phyloP scores from a whole-genome alignment of 192 early-diverging fungal genomes.

The Backusella psychrophila region DNA sequence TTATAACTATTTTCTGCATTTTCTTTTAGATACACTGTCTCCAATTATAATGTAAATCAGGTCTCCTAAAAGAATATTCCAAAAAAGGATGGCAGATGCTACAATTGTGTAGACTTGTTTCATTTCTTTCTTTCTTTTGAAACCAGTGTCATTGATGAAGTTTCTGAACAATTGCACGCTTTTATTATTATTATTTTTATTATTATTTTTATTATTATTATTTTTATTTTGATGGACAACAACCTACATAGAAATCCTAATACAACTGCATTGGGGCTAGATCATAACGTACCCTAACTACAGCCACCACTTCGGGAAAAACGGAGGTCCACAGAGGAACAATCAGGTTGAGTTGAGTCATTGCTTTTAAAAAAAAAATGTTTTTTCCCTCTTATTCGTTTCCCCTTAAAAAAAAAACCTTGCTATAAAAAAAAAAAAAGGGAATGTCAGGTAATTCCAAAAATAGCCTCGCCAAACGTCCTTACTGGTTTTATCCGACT shows the following conservation, averaged over 20 bases:
- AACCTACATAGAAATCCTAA: not conserved
- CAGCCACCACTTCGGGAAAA: not conserved
- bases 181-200: not conserved
- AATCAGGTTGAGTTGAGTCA: not conserved
- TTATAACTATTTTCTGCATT: not conserved
- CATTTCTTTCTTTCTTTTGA: not conserved
- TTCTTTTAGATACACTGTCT: not conserved
- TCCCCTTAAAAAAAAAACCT: not conserved
- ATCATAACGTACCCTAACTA: not conserved
- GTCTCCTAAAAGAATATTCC: not conserved
- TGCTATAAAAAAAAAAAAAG: not conserved
- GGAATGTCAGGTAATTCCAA: not conserved
- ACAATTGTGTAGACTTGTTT: not conserved
- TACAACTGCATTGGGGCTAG: not conserved
- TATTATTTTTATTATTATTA: not conserved
- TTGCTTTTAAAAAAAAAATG: not conserved
- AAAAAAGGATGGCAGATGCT: not conserved
- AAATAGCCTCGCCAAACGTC: slow-evolving; percentile 1
- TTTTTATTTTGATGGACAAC: not conserved
- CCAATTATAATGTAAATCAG: not conserved
- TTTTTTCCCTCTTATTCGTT: not conserved
- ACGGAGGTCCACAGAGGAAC: not conserved
- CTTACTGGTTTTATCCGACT: not conserved
- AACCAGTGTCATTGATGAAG: not conserved
- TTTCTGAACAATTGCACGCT: not conserved